Percentiles rank a stretch among this genome's conserved stretches.
phyloP scores from a whole-genome alignment of 108 stramenopile species.

The Nitzschia inconspicua region DNA sequence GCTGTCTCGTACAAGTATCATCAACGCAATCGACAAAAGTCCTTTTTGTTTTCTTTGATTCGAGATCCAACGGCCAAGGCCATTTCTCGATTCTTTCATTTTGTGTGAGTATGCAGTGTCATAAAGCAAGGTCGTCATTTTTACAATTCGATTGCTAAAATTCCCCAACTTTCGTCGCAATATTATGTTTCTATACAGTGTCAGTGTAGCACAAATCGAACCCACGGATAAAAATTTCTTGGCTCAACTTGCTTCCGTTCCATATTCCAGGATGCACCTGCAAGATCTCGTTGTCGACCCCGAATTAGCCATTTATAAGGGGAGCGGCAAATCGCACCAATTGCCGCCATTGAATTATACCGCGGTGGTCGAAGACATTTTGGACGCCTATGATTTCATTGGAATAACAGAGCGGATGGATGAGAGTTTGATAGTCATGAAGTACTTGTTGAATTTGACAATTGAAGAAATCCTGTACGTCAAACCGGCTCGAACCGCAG shows the following conservation, averaged over 20 bases:
- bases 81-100: conserved; percentile 39
- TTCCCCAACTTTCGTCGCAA: no score
- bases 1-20: conserved; percentile 7
- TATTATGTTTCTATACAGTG: no score
- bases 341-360: not conserved
- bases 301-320: not conserved
- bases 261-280: not conserved
- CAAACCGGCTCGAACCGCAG: conserved; percentile 4
- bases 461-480: conserved; percentile 17
- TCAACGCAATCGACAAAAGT: not conserved
- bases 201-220: conserved; percentile 7
- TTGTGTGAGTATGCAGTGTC: no score
- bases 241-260: not conserved
- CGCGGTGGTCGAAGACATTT: conserved; percentile 11
- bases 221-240: conserved; percentile 31
- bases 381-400: conserved; percentile 48
- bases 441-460: conserved; percentile 24
- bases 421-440: conserved; percentile 41
- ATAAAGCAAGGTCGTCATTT: no score
- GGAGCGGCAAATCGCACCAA: not conserved
- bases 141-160: no score
- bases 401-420: conserved; percentile 53
- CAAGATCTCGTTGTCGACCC: not conserved
- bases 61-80: conserved; percentile 38
- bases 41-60: conserved; percentile 30